Evolutionary conservation across 306 rosid species (phyloP), one percentile per base, ranked within the genome.

Genomic region (Senna tora): DNA sequence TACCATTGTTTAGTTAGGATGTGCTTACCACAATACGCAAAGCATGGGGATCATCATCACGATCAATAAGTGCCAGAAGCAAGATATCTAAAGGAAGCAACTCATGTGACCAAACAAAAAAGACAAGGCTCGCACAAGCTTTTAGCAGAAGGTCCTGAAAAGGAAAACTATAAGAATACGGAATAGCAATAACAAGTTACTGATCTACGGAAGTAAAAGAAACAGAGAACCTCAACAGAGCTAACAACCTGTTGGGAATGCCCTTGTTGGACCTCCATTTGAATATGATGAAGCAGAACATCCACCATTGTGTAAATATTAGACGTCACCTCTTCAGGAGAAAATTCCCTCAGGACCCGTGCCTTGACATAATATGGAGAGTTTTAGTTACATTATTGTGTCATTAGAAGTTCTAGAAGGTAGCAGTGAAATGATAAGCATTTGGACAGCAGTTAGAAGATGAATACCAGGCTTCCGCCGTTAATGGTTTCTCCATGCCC

Each of bases 11-110:
- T 28, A 65, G 60, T 56, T 75, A 51, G 51, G 74, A 84, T 50
- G 60, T 50, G 33, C 85, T 50, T 88, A 94, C 99, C 96, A 89
- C 99, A 69, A 94, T 88, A 58, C 78, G 97, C 82, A 94, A 84
- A 67, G 99, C 92, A 81, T 89, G 96, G 20, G 99, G 97, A 88
- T 94, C 99, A 87, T 94, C 97, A 70, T 94, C 99, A 45, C 99
- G 99, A 74, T 94, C 99, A 77, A 75, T 89, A 50, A 94, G 96
- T 28, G 99, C 99, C 63, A 94, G 76, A 76, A 91, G 97, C 84
- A 94, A 80, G 82, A 91, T 94, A 81, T 94, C 99, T 85, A 94
- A 77, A 62, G 99, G 99, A 84, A 94, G 96, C 77, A 94, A 85
- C 84, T 94, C 99, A 62, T 91, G 81, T 65, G 83, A 86, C 97